These are phyloP conservation scores for Theobroma cacao DNA, from an alignment of 345 rosid species.

Conservation along the genomic window DNA sequence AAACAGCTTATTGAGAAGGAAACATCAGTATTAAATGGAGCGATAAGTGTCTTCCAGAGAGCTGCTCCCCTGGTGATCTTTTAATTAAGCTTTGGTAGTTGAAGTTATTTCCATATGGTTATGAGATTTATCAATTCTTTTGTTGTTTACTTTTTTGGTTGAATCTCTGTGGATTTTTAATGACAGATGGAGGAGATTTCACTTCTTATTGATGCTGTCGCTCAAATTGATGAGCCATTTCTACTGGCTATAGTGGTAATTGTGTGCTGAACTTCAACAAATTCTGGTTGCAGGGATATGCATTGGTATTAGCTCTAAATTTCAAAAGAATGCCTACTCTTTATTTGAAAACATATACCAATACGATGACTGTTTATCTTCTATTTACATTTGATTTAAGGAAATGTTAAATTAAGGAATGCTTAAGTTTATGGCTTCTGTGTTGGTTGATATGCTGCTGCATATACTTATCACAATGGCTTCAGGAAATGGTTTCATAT, in stretches of 20 bases:
- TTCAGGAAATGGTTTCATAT: background rate
- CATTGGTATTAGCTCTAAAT: conserved; percentile 92
- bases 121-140: conserved; percentile 14
- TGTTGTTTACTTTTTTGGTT: conserved; percentile 29
- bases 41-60: conserved; percentile 63
- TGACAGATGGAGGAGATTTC: conserved; percentile 95
- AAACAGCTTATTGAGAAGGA: conserved; percentile 63
- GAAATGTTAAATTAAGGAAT: conserved; percentile 13
- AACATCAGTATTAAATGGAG: conserved; percentile 60
- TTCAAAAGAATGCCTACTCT: conserved; percentile 39
- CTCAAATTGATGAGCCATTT: conserved; percentile 95
- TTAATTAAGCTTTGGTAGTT: conserved; percentile 51
- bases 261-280: conserved; percentile 97
- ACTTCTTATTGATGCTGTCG: conserved; percentile 78
- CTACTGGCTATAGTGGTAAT: conserved; percentile 98
- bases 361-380: conserved; percentile 16
- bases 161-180: conserved; percentile 33
- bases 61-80: conserved; percentile 94
- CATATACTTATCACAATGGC: background rate
- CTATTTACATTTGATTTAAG: conserved; percentile 8
- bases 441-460: background rate
- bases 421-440: background rate
- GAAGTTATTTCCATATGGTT: conserved; percentile 33
- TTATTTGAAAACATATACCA: conserved; percentile 30
- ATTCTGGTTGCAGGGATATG: conserved; percentile 95